Percentiles rank a stretch among this genome's conserved stretches.
These are phyloP conservation scores for Entonaema liquescens DNA, from an alignment of 495 filamentous ascomycete genomes.

Conservation along the genomic window DNA sequence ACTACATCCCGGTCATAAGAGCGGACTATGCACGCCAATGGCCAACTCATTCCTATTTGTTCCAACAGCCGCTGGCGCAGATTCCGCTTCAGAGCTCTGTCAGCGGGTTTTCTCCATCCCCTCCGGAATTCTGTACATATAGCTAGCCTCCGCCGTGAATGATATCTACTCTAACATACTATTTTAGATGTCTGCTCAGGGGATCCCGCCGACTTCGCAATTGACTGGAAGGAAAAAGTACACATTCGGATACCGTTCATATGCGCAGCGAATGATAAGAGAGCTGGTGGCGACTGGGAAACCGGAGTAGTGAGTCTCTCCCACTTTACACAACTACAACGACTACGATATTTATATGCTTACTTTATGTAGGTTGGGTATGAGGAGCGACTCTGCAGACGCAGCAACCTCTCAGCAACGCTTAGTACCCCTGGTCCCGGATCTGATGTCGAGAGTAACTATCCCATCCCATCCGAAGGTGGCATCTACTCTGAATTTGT, in stretches of 20 bases:
- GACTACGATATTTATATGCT: conserved; percentile 12
- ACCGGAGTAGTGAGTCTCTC: conserved; percentile 57
- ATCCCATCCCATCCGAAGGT: conserved; percentile 71
- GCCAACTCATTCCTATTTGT: conserved; percentile 58
- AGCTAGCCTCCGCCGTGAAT: neutral
- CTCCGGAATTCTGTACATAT: conserved; percentile 54
- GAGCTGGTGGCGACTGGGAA: conserved; percentile 81
- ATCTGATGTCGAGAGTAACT: conserved; percentile 58
- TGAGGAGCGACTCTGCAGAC: conserved; percentile 74
- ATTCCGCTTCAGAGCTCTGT: conserved; percentile 48
- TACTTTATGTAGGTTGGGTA: conserved; percentile 60
- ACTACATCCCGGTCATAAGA: conserved; percentile 67
- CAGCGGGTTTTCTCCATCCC: conserved; percentile 44
- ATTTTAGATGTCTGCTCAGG: conserved; percentile 64
- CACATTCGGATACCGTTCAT: conserved; percentile 68
- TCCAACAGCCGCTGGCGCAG: conserved; percentile 54
- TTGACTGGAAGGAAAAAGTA: conserved; percentile 62
- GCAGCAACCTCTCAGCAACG: conserved; percentile 73
- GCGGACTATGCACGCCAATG: conserved; percentile 56
- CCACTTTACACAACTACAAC: neutral
- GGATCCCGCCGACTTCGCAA: conserved; percentile 73
- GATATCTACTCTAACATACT: conserved; percentile 2
- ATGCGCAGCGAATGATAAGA: conserved; percentile 77
- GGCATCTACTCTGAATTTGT: conserved; percentile 74
- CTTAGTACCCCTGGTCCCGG: conserved; percentile 63